Conservation (phyloP, 164 flowering plant species). For the Litsea cubeba region DNA sequence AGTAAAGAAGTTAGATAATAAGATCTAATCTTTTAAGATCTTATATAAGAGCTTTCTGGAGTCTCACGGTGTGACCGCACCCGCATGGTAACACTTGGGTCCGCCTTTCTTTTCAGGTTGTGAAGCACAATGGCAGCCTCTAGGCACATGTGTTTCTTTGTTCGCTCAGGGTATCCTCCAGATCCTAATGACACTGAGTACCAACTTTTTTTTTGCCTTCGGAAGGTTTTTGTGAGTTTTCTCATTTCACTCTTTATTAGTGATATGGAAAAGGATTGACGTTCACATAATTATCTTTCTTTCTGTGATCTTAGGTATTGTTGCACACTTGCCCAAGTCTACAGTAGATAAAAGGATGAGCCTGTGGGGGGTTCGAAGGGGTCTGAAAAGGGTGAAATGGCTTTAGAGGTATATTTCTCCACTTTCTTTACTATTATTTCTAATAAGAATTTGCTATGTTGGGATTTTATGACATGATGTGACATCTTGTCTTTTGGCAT, state of each 20-base stretch:
- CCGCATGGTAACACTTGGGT: no score
- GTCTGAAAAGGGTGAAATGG: constrained; percentile 30
- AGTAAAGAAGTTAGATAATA: no score
- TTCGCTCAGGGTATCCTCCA: constrained; percentile 79
- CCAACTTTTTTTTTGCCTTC: constrained; percentile 58
- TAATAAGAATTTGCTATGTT: no score
- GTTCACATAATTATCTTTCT: neutral
- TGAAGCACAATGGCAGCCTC: constrained; percentile 84
- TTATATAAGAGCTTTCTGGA: no score
- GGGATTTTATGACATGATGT: no score
- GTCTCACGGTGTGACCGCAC: no score
- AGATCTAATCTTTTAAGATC: no score
- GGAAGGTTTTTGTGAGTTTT: constrained; percentile 26
- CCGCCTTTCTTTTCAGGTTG: constrained; percentile 30
- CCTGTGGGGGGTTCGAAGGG: constrained; percentile 45
- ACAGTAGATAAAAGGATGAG: constrained; percentile 67
- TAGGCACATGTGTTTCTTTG: constrained; percentile 91
- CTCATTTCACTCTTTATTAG: no score
- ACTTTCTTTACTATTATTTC: neutral
- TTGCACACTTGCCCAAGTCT: constrained; percentile 72
- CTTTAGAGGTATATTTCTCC: constrained; percentile 39
- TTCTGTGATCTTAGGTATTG: constrained; percentile 53
- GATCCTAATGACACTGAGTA: constrained; percentile 95
- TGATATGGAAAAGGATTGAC: neutral
- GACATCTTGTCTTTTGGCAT: no score